These are phyloP conservation scores for Moelleriella libera DNA, from an alignment of 2,329 filamentous ascomycete genomes.

Conservation along the genomic window DNA sequence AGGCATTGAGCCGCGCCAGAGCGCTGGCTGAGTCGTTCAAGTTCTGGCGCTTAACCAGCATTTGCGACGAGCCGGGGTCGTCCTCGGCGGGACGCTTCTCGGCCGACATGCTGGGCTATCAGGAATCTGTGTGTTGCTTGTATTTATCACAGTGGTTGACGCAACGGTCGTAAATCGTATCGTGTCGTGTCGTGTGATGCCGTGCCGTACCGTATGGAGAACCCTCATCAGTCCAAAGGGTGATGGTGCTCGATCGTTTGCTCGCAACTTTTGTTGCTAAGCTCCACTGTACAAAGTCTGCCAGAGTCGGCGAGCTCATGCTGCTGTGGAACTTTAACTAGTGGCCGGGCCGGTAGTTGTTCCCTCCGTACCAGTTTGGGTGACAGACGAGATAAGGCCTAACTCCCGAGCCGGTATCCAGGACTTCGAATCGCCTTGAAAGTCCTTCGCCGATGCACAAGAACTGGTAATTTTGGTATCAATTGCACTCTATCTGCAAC, in stretches of 20 bases:
- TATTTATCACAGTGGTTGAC: background rate
- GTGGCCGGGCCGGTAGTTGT: conserved; percentile 20
- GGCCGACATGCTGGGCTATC: conserved; percentile 52
- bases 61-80: conserved; percentile 64
- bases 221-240: too few species aligned
- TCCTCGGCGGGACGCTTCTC: conserved; percentile 87
- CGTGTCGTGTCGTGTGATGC: too few species aligned
- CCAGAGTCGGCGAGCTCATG: background rate
- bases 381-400: too few species aligned
- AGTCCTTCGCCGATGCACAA: too few species aligned
- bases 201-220: too few species aligned
- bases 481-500: too few species aligned
- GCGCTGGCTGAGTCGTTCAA: conserved; percentile 32
- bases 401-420: too few species aligned
- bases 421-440: too few species aligned
- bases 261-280: background rate
- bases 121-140: background rate
- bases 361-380: conserved; percentile 5
- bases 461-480: too few species aligned
- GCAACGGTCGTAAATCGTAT: too few species aligned
- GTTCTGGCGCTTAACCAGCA: conserved; percentile 84
- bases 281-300: background rate
- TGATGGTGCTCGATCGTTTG: background rate
- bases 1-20: conserved; percentile 36
- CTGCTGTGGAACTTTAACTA: conserved; percentile 10